Evolutionary conservation across 352 stramenopile genomes (phyloP), one percentile per base, ranked within the genome.

Genomic region (Phytophthora fragariae): DNA sequence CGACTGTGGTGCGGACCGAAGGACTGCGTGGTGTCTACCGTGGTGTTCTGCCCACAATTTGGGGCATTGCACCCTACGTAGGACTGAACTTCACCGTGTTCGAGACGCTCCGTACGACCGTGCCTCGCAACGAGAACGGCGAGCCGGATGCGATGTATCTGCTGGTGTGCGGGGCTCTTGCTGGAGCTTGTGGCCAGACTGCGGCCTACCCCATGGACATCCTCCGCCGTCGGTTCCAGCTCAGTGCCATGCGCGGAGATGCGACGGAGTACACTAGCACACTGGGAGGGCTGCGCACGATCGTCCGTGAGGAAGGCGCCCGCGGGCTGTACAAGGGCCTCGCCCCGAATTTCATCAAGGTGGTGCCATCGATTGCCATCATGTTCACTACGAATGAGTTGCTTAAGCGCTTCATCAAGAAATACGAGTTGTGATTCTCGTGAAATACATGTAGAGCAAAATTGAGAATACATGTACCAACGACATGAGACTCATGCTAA

Each of bases 371-470:
- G 31, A 88, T 92, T 35, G 89, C 89, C 49, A 92, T 94, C 73
- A 92, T 92, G 83, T 93, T 94, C 69, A 92, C 87, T 47, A 88
- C 84, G 41, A 94, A 93, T 65, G 84, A 94, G 68, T 57, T 90
- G 65, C 84, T 94, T 54, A 83, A 92, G 66, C 83, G 85, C 24
- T 47, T 21, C 7, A 47, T 81, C 58, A 75, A 77, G 19, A 72
- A 75, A 55, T 79, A 70, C 56, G 62, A 78, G 11, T 21, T 65
- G 66, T 72, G 56, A 70, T 14, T 57, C 35, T 57, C 27, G 60
- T 71, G 47, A 68, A 71, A 27, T 27, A 72, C n/a, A n/a, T n/a
- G n/a, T 76, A 76, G 53, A 76, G 41, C 54, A 50, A 64, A 60
- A 61, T 55, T 50, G 67, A 75, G 49, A 72, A 76, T 68, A 76